These are phyloP conservation scores for Globisporangium parvum DNA, from an alignment of 352 stramenopile genomes.

Conservation along the genomic window DNA sequence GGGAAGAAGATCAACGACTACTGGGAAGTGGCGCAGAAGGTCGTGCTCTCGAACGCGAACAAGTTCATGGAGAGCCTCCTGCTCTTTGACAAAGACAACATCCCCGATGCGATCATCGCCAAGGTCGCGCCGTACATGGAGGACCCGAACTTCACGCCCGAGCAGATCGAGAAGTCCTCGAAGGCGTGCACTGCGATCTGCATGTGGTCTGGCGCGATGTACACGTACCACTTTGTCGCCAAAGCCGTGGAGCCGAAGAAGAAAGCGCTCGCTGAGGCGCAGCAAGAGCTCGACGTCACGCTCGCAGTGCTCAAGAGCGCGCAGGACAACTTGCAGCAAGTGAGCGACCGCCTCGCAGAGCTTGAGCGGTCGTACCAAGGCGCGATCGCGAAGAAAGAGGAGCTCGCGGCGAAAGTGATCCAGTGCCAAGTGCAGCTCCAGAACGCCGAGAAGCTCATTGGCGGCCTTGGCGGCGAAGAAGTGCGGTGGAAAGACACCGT, in stretches of 20 bases:
- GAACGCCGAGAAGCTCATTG: constrained; percentile 84
- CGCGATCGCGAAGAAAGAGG: constrained; percentile 87
- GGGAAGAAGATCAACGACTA: constrained; percentile 92
- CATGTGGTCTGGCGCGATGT: constrained; percentile 85
- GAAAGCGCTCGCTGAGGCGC: constrained; percentile 42
- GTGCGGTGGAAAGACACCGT: constrained; percentile 80
- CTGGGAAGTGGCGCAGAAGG: constrained; percentile 86
- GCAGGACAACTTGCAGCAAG: constrained; percentile 70
- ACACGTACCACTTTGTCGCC: constrained; percentile 83
- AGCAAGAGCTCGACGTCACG: constrained; percentile 53
- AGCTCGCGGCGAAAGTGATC: constrained; percentile 84
- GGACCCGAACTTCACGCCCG: constrained; percentile 87
- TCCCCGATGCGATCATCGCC: constrained; percentile 82
- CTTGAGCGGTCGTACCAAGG: constrained; percentile 83
- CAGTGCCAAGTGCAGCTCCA: constrained; percentile 87
- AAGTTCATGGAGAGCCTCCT: constrained; percentile 89
- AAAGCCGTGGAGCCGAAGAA: constrained; percentile 79
- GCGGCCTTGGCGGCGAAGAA: constrained; percentile 79
- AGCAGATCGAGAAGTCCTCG: constrained; percentile 89
- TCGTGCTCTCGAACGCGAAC: constrained; percentile 89
- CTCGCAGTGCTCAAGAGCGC: constrained; percentile 39
- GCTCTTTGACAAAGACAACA: constrained; percentile 93
- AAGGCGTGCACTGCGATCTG: constrained; percentile 90
- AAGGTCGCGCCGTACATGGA: constrained; percentile 85
- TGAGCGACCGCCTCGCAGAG: constrained; percentile 79